Percentiles rank a stretch among this genome's conserved stretches.
Evolutionary conservation across 768 basidiomycete species (phyloP).

Genomic region (Pleurotus cornucopiae): DNA sequence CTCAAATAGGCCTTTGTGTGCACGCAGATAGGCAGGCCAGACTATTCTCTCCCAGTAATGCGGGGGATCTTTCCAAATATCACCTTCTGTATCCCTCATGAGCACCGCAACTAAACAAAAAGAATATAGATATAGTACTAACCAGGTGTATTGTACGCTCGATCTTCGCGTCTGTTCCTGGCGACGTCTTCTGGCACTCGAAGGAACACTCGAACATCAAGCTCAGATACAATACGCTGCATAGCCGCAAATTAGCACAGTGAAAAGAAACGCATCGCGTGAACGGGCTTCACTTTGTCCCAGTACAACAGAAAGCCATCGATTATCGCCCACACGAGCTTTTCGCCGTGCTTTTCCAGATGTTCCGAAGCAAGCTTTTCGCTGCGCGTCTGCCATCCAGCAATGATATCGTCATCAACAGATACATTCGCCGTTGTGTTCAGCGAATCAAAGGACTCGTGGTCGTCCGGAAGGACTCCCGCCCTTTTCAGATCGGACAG

Average conservation of each 20-base stretch:
- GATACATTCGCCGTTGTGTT: background rate
- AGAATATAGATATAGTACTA: background rate
- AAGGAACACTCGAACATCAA: constrained; percentile 1
- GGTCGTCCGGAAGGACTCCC: background rate
- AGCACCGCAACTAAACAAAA: background rate
- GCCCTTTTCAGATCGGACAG: background rate
- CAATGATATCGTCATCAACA: background rate
- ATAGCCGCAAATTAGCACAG: no score
- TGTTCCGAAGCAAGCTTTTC: background rate
- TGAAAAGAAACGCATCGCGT: background rate
- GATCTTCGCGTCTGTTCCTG: background rate
- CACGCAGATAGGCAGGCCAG: background rate
- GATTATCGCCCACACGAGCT: background rate
- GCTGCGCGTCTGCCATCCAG: background rate
- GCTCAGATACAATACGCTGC: background rate
- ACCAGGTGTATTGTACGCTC: background rate
- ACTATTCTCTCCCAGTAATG: constrained; percentile 3
- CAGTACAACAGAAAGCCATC: constrained; percentile 3
- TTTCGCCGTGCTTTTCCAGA: background rate
- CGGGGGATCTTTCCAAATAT: background rate
- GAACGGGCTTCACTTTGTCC: background rate
- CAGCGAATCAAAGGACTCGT: background rate
- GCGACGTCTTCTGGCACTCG: constrained; percentile 1
- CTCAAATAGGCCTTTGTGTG: background rate
- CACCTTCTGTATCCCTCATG: background rate